A percentile compares a stretch with the other conserved stretches of the same genome.
Evolutionary conservation across 306 rosid genomes (phyloP).

Genomic region (Pterocarpus macrocarpus): DNA sequence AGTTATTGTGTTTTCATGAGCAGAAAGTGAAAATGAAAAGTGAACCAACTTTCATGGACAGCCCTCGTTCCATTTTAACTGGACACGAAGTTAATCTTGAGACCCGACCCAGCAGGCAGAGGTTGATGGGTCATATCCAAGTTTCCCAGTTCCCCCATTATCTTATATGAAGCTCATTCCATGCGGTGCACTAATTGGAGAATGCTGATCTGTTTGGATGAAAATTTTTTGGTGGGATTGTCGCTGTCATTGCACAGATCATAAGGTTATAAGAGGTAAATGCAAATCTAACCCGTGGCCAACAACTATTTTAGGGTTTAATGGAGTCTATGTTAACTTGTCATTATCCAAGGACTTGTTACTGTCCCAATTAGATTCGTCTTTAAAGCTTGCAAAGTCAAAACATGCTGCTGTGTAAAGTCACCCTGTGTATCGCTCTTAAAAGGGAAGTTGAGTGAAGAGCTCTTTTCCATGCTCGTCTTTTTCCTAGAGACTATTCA

Average conservation of each 20-base stretch:
- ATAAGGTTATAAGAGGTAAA: constrained; percentile 21
- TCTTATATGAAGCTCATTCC: constrained; percentile 29
- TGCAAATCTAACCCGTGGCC: neutral
- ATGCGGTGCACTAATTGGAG: constrained; percentile 44
- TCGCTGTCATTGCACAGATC: constrained; percentile 37
- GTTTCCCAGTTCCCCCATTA: constrained; percentile 41
- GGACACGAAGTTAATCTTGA: neutral
- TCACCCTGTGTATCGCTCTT: constrained; percentile 6
- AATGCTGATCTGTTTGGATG: constrained; percentile 26
- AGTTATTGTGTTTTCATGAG: too few species aligned
- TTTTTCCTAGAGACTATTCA: constrained; percentile 12
- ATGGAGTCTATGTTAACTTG: constrained; percentile 44
- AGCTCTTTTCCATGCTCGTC: constrained; percentile 39
- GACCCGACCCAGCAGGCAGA: constrained; percentile 32
- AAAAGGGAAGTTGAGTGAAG: neutral
- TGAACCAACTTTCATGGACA: neutral
- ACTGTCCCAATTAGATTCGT: constrained; percentile 31
- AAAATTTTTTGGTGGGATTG: constrained; percentile 11
- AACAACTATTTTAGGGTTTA: constrained; percentile 6
- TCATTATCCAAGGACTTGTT: constrained; percentile 40
- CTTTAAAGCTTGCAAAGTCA: constrained; percentile 6
- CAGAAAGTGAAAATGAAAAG: too few species aligned
- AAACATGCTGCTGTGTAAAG: neutral
- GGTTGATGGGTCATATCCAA: constrained; percentile 55
- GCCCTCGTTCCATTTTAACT: neutral